A percentile compares a stretch with the other conserved stretches of the same genome.
Evolutionary conservation across 129 eudicot species (phyloP).

Genomic region (Chrysanthemum makinoi): DNA sequence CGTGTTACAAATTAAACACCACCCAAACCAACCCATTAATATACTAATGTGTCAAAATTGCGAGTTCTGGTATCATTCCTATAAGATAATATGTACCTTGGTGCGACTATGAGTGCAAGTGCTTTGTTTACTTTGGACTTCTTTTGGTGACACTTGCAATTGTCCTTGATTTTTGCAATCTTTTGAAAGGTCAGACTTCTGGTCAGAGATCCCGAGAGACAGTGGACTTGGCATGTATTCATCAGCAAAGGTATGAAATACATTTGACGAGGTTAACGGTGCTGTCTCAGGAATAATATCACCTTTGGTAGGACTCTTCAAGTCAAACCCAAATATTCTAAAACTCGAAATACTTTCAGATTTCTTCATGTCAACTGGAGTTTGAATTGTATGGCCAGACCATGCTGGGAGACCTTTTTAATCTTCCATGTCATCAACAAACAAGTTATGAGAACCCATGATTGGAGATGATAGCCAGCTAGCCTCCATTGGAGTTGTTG

Average conservation of each 20-base stretch:
- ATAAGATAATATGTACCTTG: slow-evolving; percentile 49
- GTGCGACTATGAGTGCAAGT: slow-evolving; percentile 69
- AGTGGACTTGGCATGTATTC: slow-evolving; percentile 26
- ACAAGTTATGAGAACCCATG: slow-evolving; percentile 31
- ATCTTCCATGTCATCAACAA: slow-evolving; percentile 48
- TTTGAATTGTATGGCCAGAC: slow-evolving; percentile 26
- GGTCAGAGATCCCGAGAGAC: slow-evolving; percentile 46
- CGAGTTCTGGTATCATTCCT: not conserved
- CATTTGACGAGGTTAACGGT: slow-evolving; percentile 24
- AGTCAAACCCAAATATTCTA: slow-evolving; percentile 37
- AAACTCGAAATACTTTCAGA: slow-evolving; percentile 25
- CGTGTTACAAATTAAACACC: too few relatives aligned
- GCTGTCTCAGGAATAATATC: slow-evolving; percentile 22
- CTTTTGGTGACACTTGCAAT: slow-evolving; percentile 52
- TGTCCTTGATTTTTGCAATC: slow-evolving; percentile 53
- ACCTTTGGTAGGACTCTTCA: slow-evolving; percentile 26
- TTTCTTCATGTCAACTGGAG: slow-evolving; percentile 23
- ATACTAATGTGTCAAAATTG: too few relatives aligned
- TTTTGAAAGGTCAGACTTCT: slow-evolving; percentile 57
- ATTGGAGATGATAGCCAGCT: slow-evolving; percentile 35
- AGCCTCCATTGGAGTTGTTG: too few relatives aligned
- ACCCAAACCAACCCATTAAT: too few relatives aligned
- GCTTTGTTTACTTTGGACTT: slow-evolving; percentile 67
- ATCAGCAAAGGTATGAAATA: slow-evolving; percentile 26
- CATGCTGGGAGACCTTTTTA: slow-evolving; percentile 46